Evolutionary conservation across 257 asterid species (phyloP).

Genomic region (Thymus mandschuricus): DNA sequence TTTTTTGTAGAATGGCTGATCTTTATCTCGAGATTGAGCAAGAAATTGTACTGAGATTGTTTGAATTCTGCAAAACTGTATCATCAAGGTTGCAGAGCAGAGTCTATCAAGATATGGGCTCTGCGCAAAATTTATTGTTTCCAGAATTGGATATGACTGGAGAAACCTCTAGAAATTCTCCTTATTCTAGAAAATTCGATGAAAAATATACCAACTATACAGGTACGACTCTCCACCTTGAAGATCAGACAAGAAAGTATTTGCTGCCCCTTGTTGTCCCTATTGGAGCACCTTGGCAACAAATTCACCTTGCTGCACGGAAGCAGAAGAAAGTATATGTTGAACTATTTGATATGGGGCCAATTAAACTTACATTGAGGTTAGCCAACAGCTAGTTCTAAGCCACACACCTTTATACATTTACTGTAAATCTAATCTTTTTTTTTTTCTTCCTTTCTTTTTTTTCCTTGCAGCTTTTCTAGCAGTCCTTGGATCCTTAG

Average conservation of each 20-base stretch:
- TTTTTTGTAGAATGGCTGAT: slow-evolving; percentile 75
- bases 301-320: slow-evolving; percentile 68
- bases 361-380: slow-evolving; percentile 87
- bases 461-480: slow-evolving; percentile 71
- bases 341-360: slow-evolving; percentile 83
- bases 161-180: slow-evolving; percentile 42
- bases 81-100: slow-evolving; percentile 67
- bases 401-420: slow-evolving; percentile 27
- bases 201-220: slow-evolving; percentile 40
- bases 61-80: slow-evolving; percentile 67
- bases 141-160: slow-evolving; percentile 44
- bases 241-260: slow-evolving; percentile 41
- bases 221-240: slow-evolving; percentile 39
- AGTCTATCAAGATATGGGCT: slow-evolving; percentile 49
- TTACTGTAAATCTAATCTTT: slow-evolving; percentile 30
- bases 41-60: slow-evolving; percentile 74
- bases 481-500: slow-evolving; percentile 97
- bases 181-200: slow-evolving; percentile 38
- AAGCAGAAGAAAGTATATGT: slow-evolving; percentile 86
- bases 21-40: slow-evolving; percentile 90
- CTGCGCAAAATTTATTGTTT: slow-evolving; percentile 52
- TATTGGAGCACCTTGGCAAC: slow-evolving; percentile 99
- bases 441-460: slow-evolving; percentile 7
- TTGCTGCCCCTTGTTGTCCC: slow-evolving; percentile 70
- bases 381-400: slow-evolving; percentile 37